These are phyloP conservation scores for Scutellaria galericulata DNA, from an alignment of 257 asterid species.

Conservation along the genomic window DNA sequence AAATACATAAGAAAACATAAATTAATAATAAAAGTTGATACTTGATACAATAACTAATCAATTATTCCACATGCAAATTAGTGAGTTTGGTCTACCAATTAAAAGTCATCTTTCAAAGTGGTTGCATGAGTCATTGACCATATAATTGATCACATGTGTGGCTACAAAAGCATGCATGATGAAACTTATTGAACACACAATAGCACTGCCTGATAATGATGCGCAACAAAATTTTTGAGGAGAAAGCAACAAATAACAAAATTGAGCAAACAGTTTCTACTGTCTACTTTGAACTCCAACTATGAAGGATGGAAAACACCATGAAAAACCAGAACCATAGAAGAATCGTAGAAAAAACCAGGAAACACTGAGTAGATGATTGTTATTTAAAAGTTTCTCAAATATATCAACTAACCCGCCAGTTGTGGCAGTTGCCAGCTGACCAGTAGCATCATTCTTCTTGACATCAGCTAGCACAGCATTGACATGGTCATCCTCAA, in stretches of 20 bases:
- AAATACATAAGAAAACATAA: background rate
- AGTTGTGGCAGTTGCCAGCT: conserved; percentile 94
- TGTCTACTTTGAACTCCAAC: conserved; percentile 9
- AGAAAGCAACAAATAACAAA: conserved; percentile 8
- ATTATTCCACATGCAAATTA: background rate
- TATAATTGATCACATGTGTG: background rate
- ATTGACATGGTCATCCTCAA: conserved; percentile 75
- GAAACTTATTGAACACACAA: background rate
- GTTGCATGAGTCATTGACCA: background rate
- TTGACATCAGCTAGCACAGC: conserved; percentile 81
- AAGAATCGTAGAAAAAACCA: conserved; percentile 6
- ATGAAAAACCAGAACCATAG: conserved; percentile 16
- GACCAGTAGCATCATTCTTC: conserved; percentile 89
- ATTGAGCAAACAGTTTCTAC: conserved; percentile 5
- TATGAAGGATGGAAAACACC: background rate
- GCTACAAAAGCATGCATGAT: background rate
- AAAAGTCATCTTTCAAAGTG: background rate
- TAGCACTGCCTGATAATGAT: background rate
- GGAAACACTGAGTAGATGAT: background rate
- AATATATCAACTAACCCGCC: conserved; percentile 83
- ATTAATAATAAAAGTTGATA: background rate
- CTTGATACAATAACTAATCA: background rate
- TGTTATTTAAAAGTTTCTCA: background rate
- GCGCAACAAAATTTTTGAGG: background rate
- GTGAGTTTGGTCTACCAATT: background rate